Evolutionary conservation across 2,329 filamentous ascomycete genomes (phyloP), one percentile per base, ranked within the genome.

Genomic region (Trichoderma koningiopsis): DNA sequence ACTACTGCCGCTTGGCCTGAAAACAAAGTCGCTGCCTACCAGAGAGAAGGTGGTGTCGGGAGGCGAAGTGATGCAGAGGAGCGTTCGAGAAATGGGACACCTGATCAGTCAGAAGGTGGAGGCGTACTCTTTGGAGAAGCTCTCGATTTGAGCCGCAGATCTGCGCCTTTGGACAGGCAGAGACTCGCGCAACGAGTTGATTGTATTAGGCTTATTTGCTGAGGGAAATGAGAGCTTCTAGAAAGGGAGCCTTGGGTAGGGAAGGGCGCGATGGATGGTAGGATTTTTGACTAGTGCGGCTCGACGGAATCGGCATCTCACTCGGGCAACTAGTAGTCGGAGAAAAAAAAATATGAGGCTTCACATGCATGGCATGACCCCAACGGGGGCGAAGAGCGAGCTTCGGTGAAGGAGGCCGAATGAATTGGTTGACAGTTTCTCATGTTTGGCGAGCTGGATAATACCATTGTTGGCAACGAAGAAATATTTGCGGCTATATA

Each of bases 51-150:
- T 92, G 73, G 83, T 89, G 73, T 83, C 86, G 58, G 89, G 89
- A 68, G 92, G 93, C 22, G 91, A 93, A 81, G 83, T 93, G 52
- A 85, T 89, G 71, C 83, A 87, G 77, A 87, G 92, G 73, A 93
- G 85, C 74, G 84, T 83, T 74, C 85, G 93, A 79, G 91, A 97
- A 81, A 89, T 90, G 70, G 92, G 92, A 22, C 88, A 92, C 79
- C 81, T 96, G 78, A 88, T 91, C 76, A 93, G 91, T 77, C 91
- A 92, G 81, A 90, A 90, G 77, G 91, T 94, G 71, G 92, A 91
- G 68, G 88, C 90, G 73, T 97, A 97, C 81, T 93, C 92, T 58
- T 86, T 95, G 73, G 93, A 97, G 82, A 88, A 89, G 80, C 89
- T 97, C 74, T 80, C 86, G 64, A 83, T 93, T 75, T 93, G 85